Evolutionary conservation across 495 filamentous ascomycete genomes (phyloP).

Genomic region (Talaromyces trachyspermus): DNA sequence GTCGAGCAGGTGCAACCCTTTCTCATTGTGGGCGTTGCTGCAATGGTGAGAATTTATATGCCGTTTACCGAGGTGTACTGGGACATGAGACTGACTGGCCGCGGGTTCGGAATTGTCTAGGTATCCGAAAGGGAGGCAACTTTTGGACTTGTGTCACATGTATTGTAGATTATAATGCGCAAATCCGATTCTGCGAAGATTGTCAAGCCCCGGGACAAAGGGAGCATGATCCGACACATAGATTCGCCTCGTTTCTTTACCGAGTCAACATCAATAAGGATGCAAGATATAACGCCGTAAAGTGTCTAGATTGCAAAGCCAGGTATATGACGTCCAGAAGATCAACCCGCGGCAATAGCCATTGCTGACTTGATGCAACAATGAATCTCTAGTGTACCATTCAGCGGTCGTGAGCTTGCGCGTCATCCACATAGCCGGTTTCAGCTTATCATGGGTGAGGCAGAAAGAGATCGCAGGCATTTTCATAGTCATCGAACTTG

Average conservation of each 20-base stretch:
- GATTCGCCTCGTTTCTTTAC: slow-evolving; percentile 7
- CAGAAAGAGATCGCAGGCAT: slow-evolving; percentile 6
- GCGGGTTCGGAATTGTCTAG: no score
- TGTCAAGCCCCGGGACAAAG: background rate
- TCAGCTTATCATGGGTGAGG: slow-evolving; percentile 5
- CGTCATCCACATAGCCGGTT: slow-evolving; percentile 5
- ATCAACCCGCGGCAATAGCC: no score
- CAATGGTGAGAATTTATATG: background rate
- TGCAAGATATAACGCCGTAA: slow-evolving; percentile 4
- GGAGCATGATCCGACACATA: slow-evolving; percentile 5
- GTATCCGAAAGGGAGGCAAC: slow-evolving; percentile 1
- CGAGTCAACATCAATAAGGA: slow-evolving; percentile 5
- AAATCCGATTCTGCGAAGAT: slow-evolving; percentile 4
- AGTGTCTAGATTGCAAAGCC: slow-evolving; percentile 5
- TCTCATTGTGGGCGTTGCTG: slow-evolving; percentile 7
- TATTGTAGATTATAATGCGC: slow-evolving; percentile 5
- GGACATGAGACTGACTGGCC: background rate
- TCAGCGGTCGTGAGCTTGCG: background rate
- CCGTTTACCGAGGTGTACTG: background rate
- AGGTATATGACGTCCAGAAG: no score
- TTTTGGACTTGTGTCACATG: slow-evolving; percentile 8
- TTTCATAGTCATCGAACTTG: slow-evolving; percentile 7
- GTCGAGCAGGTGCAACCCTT: background rate
- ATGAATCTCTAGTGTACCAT: background rate
- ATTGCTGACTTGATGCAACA: background rate